Conservation (phyloP, 2,329 filamentous ascomycete genomes). For the Phialocephala subalpina region DNA sequence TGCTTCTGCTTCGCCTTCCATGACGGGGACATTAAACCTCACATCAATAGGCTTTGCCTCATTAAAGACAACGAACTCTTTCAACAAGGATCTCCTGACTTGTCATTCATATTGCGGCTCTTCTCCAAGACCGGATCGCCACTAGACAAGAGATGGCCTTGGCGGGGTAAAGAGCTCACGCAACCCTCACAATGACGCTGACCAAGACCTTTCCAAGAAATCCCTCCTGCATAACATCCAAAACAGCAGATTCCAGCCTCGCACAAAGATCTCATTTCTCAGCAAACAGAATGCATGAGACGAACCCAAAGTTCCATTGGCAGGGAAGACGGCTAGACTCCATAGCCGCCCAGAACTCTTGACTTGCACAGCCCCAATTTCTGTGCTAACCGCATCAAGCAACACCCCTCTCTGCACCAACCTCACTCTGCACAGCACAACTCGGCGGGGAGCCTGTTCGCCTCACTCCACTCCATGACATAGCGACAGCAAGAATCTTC, state of each 20-base stretch:
- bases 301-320: neutral
- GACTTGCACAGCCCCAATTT: slow-evolving; percentile 8
- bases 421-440: neutral
- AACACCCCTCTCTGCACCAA: slow-evolving; percentile 1
- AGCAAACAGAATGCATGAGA: neutral
- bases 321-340: neutral
- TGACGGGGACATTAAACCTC: neutral
- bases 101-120: neutral
- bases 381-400: neutral
- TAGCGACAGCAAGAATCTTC: slow-evolving; percentile 20
- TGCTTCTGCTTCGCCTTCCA: neutral
- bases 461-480: slow-evolving; percentile 26
- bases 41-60: neutral
- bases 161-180: slow-evolving; percentile 5
- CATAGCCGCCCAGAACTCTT: slow-evolving; percentile 1
- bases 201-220: neutral
- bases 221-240: neutral
- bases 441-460: slow-evolving; percentile 23
- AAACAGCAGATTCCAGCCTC: neutral
- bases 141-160: neutral
- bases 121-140: neutral
- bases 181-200: neutral
- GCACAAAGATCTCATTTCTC: neutral
- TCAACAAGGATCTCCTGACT: slow-evolving; percentile 2
- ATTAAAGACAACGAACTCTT: neutral